Percentiles rank a stretch among this genome's conserved stretches.
phyloP scores from a whole-genome alignment of 1,284 basidiomycete genomes.

The Schizopora paradoxa region DNA sequence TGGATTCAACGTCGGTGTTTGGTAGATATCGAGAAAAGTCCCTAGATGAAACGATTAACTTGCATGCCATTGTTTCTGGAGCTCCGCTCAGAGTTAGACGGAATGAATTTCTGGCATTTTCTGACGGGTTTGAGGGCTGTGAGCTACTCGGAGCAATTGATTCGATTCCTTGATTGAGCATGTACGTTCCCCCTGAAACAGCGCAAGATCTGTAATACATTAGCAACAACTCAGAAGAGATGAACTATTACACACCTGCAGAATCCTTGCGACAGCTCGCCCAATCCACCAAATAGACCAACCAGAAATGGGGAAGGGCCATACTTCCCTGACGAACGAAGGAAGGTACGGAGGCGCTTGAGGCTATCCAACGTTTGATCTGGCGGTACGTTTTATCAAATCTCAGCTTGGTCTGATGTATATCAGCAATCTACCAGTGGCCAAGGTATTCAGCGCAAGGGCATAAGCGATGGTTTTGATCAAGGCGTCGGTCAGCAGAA shows the following conservation, averaged over 20 bases:
- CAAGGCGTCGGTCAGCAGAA: slow-evolving; percentile 56
- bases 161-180: slow-evolving; percentile 61
- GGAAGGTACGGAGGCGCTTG: slow-evolving; percentile 62
- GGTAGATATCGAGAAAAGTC: slow-evolving; percentile 28
- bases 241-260: slow-evolving; percentile 39
- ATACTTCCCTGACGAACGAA: slow-evolving; percentile 82
- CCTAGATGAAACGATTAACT: slow-evolving; percentile 41
- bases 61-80: slow-evolving; percentile 42
- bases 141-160: slow-evolving; percentile 33
- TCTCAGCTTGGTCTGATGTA: slow-evolving; percentile 2
- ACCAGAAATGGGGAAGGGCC: slow-evolving; percentile 89
- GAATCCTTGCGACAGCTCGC: slow-evolving; percentile 91
- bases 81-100: slow-evolving; percentile 57
- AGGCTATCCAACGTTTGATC: slow-evolving; percentile 65
- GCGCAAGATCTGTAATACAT: slow-evolving; percentile 61
- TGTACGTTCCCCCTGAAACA: slow-evolving; percentile 80
- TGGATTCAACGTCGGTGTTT: slow-evolving; percentile 13
- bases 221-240: neutral
- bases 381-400: slow-evolving; percentile 25
- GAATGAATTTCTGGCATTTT: slow-evolving; percentile 30
- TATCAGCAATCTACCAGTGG: slow-evolving; percentile 48
- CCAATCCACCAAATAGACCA: slow-evolving; percentile 90
- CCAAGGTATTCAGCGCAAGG: slow-evolving; percentile 57
- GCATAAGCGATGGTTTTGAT: slow-evolving; percentile 64
- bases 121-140: slow-evolving; percentile 17